Conservation (phyloP, 2,329 filamentous ascomycete genomes). For the Herpomyces periplanetae region DNA sequence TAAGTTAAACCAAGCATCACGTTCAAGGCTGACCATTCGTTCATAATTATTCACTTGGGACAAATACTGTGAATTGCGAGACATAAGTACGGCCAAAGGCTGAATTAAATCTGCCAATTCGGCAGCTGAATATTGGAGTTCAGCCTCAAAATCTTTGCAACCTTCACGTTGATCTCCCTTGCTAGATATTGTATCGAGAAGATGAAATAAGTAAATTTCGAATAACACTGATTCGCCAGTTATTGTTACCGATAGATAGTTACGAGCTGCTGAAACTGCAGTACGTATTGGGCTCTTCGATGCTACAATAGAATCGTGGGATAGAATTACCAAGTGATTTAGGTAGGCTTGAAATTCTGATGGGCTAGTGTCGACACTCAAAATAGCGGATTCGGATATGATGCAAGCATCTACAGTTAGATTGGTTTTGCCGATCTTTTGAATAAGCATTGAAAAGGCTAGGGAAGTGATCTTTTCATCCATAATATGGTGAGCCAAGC, state of each 20-base stretch:
- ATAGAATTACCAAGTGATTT: slow-evolving; percentile 38
- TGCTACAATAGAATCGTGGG: slow-evolving; percentile 22
- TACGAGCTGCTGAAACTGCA: slow-evolving; percentile 10
- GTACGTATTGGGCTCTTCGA: background rate
- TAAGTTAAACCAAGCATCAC: slow-evolving; percentile 94
- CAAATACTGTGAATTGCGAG: slow-evolving; percentile 19
- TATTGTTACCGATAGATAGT: slow-evolving; percentile 29
- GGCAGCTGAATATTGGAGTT: slow-evolving; percentile 39
- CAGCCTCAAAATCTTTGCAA: slow-evolving; percentile 29
- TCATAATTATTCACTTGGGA: slow-evolving; percentile 13
- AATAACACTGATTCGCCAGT: slow-evolving; percentile 31
- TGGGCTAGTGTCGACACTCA: slow-evolving; percentile 35
- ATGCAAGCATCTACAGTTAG: slow-evolving; percentile 44
- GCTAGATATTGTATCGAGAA: slow-evolving; percentile 55
- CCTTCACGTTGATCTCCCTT: slow-evolving; percentile 49
- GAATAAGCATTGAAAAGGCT: slow-evolving; percentile 76
- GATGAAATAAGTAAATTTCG: slow-evolving; percentile 39
- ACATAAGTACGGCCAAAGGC: slow-evolving; percentile 52
- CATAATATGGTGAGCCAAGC: slow-evolving; percentile 38
- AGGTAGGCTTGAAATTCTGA: slow-evolving; percentile 53
- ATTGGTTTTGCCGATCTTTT: slow-evolving; percentile 63
- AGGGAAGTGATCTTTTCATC: slow-evolving; percentile 77
- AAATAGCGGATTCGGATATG: slow-evolving; percentile 33
- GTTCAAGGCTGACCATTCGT: slow-evolving; percentile 22
- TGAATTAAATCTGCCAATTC: slow-evolving; percentile 61